Percentiles rank a stretch among this genome's conserved stretches.
These are phyloP conservation scores for Plasmodium coatneyi DNA, from an alignment of 169 alveolate genomes.

Conservation along the genomic window DNA sequence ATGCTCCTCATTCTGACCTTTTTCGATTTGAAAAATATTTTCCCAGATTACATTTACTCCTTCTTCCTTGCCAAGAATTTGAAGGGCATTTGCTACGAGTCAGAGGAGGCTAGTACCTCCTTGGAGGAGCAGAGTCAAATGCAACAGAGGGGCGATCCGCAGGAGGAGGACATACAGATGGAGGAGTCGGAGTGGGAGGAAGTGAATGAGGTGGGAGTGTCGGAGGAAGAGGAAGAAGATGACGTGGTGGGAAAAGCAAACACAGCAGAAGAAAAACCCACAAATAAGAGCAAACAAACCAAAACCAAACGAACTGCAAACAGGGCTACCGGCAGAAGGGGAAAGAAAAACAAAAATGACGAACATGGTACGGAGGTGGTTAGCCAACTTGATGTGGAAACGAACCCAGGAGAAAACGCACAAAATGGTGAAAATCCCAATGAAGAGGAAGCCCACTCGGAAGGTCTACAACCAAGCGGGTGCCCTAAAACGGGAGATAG, in stretches of 20 bases:
- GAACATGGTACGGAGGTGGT: background rate
- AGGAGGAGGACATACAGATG: background rate
- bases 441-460: background rate
- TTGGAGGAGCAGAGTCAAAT: background rate
- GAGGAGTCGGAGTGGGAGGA: conserved; percentile 6
- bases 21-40: conserved; percentile 47
- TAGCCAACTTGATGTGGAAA: background rate
- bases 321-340: background rate
- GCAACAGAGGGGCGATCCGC: background rate
- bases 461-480: background rate
- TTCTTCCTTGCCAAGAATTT: conserved; percentile 56
- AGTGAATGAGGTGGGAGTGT: background rate
- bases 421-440: background rate
- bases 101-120: background rate
- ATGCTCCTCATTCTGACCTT: conserved; percentile 45
- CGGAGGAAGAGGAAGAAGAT: background rate
- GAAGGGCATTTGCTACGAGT: conserved; percentile 56
- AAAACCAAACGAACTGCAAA: background rate
- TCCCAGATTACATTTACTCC: conserved; percentile 52
- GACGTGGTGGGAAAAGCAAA: background rate
- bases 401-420: background rate
- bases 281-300: background rate
- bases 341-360: background rate
- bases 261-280: background rate
- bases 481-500: background rate